Base-by-base conservation (phyloP, 75 land plant species). In the Cunninghamia lanceolata region DNA sequence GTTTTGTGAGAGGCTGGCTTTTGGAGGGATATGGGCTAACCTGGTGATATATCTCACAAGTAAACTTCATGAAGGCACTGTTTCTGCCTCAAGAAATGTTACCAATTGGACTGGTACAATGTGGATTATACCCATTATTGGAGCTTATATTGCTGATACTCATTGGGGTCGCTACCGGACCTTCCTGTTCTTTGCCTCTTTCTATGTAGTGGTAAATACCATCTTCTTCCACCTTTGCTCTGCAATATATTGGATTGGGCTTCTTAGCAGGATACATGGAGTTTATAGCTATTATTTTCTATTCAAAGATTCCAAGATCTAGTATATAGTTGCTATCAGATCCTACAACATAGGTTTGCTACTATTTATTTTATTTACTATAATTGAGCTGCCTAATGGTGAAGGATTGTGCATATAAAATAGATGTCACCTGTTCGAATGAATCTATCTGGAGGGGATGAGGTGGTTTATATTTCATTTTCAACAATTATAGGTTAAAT, bases 81-180 rank as follows among this genome's bases (percentile, higher is more conserved):
- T 91, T 38, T 78, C 70, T 2, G 86, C 92, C 5, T 71, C 92
- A 21, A 87, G 73, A 21, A 89, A 87, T 87, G 92, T 91, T 46
- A 91, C 83, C 80, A 91, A 91, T 68, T 91, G 92, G 92, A 43
- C 81, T 30, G 92, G 92, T 38, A 84, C 86, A 8, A 85, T 85
- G 74, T 89, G 86, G 85, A 86, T 91, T 75, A 86, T 87, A 3
- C 88, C 92, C 35, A 84, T 91, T 28, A 43, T 91, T 70, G 92
- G 91, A 14, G 91, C 86, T n/a, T 91, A 89, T 56, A 34, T 91
- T 36, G 92, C 92, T 1, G 92, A 91, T 82, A 83, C 91, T 42
- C 90, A 86, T 39, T 52, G 87, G 82, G 92, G 92, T 43, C 75
- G 91, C 10, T 91, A 83, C 74, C 89, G 90, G 92, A 91, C 92